A percentile compares a stretch with the other conserved stretches of the same genome.
Conservation (phyloP, 805 yeast genomes). For the Ogataea ramenticola region DNA sequence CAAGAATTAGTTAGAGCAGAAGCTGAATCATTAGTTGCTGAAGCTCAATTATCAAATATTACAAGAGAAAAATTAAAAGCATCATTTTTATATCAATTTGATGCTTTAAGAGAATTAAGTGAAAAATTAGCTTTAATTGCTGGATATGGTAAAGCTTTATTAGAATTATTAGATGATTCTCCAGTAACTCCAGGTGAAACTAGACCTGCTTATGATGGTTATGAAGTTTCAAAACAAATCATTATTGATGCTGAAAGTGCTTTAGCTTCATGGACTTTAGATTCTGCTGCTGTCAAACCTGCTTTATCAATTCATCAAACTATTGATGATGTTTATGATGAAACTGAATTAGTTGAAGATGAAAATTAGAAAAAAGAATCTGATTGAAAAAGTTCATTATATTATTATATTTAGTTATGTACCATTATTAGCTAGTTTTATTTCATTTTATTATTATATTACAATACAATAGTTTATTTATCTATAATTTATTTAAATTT, state of each 20-base stretch:
- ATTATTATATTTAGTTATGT: too few species aligned
- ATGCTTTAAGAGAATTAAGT: constrained; percentile 87
- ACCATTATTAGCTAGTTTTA: not conserved
- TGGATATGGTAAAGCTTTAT: constrained; percentile 95
- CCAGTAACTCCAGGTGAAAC: constrained; percentile 99
- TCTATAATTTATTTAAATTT: not conserved
- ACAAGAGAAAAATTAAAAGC: constrained; percentile 98
- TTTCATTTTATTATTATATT: not conserved
- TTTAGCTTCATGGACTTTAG: constrained; percentile 93
- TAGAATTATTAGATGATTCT: constrained; percentile 91
- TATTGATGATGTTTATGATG: constrained; percentile 54
- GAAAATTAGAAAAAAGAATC: constrained; percentile 22
- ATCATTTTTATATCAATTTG: constrained; percentile 94
- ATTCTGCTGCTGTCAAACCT: constrained; percentile 91
- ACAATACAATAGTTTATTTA: not conserved
- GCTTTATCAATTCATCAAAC: constrained; percentile 79
- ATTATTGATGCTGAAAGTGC: constrained; percentile 96
- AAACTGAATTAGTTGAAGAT: constrained; percentile 29
- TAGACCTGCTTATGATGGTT: constrained; percentile 97
- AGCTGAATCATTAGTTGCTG: constrained; percentile 98
- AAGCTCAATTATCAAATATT: constrained; percentile 96
- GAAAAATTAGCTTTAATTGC: constrained; percentile 97
- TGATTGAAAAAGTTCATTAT: too few species aligned
- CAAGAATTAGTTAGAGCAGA: constrained; percentile 98
- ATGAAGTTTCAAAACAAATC: constrained; percentile 96